A percentile compares a stretch with the other conserved stretches of the same genome.
phyloP scores from a whole-genome alignment of 1,284 basidiomycete species.

The Meripilus lineatus region DNA sequence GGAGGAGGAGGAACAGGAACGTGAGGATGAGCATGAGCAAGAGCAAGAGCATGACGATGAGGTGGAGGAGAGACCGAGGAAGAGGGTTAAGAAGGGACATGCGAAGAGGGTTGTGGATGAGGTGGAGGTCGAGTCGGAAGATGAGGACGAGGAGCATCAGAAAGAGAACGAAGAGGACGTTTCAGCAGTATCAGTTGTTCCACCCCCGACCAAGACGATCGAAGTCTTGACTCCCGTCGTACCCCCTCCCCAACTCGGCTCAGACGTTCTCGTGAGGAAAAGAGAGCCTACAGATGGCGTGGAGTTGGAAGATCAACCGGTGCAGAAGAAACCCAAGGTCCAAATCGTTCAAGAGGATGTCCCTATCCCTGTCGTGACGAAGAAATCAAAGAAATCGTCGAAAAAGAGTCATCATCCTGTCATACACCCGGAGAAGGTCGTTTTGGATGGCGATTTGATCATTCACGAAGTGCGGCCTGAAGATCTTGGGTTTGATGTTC shows the following conservation, averaged over 20 bases:
- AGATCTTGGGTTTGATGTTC: slow-evolving; percentile 43
- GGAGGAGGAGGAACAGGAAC: slow-evolving; percentile 15
- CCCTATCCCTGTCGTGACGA: slow-evolving; percentile 24
- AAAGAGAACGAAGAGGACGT: slow-evolving; percentile 21
- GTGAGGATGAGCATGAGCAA: slow-evolving; percentile 16
- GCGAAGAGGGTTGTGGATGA: slow-evolving; percentile 22
- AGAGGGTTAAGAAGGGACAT: slow-evolving; percentile 38
- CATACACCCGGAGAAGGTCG: slow-evolving; percentile 25
- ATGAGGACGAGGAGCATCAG: slow-evolving; percentile 15
- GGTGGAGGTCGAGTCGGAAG: slow-evolving; percentile 21
- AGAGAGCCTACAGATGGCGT: slow-evolving; percentile 23
- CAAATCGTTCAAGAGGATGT: slow-evolving; percentile 33
- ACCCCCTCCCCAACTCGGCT: not conserved
- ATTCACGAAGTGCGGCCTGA: slow-evolving; percentile 51
- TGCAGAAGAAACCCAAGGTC: slow-evolving; percentile 29
- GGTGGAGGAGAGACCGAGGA: slow-evolving; percentile 36
- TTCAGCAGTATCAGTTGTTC: slow-evolving; percentile 30
- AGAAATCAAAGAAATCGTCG: slow-evolving; percentile 30
- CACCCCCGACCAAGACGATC: slow-evolving; percentile 45
- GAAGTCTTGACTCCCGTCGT: slow-evolving; percentile 13
- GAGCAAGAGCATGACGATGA: slow-evolving; percentile 16
- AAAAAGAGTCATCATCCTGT: slow-evolving; percentile 39
- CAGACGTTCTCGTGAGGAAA: slow-evolving; percentile 18
- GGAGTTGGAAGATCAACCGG: slow-evolving; percentile 27
- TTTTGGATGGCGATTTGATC: slow-evolving; percentile 16